Conservation (phyloP, 371 early-diverging fungal genomes). For the Blakeslea trispora region DNA sequence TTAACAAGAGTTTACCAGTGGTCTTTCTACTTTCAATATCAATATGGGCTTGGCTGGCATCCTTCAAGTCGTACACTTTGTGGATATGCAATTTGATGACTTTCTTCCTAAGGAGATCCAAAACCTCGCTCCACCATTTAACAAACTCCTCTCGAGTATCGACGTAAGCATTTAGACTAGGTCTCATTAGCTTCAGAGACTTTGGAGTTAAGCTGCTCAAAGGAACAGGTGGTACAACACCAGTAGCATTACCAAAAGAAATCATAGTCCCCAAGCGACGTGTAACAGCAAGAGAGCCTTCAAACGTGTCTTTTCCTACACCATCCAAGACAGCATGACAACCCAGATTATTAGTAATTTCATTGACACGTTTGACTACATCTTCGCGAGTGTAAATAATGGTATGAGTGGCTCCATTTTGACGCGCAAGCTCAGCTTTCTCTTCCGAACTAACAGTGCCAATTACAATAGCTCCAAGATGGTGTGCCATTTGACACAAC, state of each 20-base stretch:
- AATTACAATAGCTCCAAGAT: constrained; percentile 86
- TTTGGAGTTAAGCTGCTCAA: constrained; percentile 68
- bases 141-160: constrained; percentile 72
- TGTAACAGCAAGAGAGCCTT: constrained; percentile 67
- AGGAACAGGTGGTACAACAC: constrained; percentile 76
- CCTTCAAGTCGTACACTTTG: constrained; percentile 73
- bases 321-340: constrained; percentile 91
- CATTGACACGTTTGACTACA: constrained; percentile 67
- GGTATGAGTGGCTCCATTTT: constrained; percentile 77
- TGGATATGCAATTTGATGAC: constrained; percentile 69
- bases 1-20: constrained; percentile 73
- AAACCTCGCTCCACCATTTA: constrained; percentile 58
- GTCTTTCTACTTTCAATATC: constrained; percentile 81
- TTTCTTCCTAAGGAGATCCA: constrained; percentile 54
- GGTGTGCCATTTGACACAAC: constrained; percentile 74
- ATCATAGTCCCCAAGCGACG: constrained; percentile 82
- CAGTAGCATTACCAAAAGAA: constrained; percentile 94
- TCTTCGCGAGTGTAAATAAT: constrained; percentile 75
- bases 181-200: constrained; percentile 78
- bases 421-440: constrained; percentile 76
- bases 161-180: constrained; percentile 74
- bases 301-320: constrained; percentile 89
- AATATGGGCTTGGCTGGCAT: constrained; percentile 76
- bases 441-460: constrained; percentile 84
- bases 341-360: constrained; percentile 77